A percentile compares a stretch with the other conserved stretches of the same genome.
Conservation (phyloP, 768 basidiomycete genomes). For the Suillus brevipes region DNA sequence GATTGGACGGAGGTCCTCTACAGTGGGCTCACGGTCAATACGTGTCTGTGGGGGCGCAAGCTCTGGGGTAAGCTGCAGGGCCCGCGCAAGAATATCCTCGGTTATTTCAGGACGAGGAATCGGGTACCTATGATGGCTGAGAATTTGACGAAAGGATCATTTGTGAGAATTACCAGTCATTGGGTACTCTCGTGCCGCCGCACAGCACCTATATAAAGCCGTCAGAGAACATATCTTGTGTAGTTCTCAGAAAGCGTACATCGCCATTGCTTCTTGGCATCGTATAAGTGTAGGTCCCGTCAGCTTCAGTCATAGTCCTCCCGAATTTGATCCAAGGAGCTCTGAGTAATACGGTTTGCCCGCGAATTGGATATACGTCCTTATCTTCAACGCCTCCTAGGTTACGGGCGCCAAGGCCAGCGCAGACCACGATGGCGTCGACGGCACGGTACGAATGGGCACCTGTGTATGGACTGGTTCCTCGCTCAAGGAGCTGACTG, state of each 20-base stretch:
- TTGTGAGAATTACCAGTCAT: constrained; percentile 56
- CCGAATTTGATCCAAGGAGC: constrained; percentile 51
- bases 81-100: constrained; percentile 53
- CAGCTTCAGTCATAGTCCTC: constrained; percentile 28
- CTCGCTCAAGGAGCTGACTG: constrained; percentile 45
- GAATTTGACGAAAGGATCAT: not conserved
- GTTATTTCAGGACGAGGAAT: constrained; percentile 63
- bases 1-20: constrained; percentile 50
- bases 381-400: constrained; percentile 55
- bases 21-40: constrained; percentile 42
- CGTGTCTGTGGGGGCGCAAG: constrained; percentile 57
- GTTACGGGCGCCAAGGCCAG: constrained; percentile 59
- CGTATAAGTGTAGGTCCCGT: constrained; percentile 36
- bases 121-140: constrained; percentile 51
- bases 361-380: constrained; percentile 47
- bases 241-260: constrained; percentile 30
- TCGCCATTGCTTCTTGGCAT: constrained; percentile 40
- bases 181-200: constrained; percentile 55
- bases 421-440: constrained; percentile 67
- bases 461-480: constrained; percentile 11
- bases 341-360: constrained; percentile 44
- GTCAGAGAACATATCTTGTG: not conserved
- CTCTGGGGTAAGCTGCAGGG: constrained; percentile 53
- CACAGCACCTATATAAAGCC: constrained; percentile 44
- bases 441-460: constrained; percentile 9